Evolutionary conservation across 306 rosid species (phyloP), one percentile per base, ranked within the genome.

Genomic region (Vigna mungo): DNA sequence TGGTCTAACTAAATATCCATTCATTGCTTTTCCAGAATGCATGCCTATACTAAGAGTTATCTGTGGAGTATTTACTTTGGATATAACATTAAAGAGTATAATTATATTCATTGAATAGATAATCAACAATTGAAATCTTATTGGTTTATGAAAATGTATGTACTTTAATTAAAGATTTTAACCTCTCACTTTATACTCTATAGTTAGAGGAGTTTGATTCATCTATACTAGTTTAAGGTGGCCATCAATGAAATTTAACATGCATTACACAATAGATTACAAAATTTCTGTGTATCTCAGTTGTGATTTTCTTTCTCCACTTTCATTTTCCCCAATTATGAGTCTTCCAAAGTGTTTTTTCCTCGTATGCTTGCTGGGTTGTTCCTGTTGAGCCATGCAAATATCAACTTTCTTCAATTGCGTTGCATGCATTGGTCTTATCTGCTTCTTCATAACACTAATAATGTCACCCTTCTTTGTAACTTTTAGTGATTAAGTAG

Each of bases 371-470:
- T 46, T 23, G 21, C 54, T 2, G 6, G 16, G 8, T 61, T 32
- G 68, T 10, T 66, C 3, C 36, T 66, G 53, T 18, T 43, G 1
- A 41, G 36, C 53, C 71, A 44, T 43, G 54, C 54, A 44, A 68
- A 30, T 16, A 15, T 68, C 44, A 27, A 69, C 60, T 47, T 48
- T 69, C 60, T 69, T 69, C n/a, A 67, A 21, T 21, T 67, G 32
- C 11, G 9, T 20, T 67, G 32, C 32, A n/a, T 43, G 32, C 51
- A 39, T 64, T 64, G 51, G 13, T 9, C 30, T 36, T 64, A 36
- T 64, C 8, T 36, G 53, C 59, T 25, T 68, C 23, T 47, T 16
- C 46, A 9, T 69, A 69, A 47, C 5, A 48, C 74, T 48, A 23
- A 27, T 15, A 16, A 47, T 68, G 6, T 66, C 51, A 64, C 5